These are phyloP conservation scores for Eucalyptus melliodora DNA, from an alignment of 345 rosid genomes.

Conservation along the genomic window DNA sequence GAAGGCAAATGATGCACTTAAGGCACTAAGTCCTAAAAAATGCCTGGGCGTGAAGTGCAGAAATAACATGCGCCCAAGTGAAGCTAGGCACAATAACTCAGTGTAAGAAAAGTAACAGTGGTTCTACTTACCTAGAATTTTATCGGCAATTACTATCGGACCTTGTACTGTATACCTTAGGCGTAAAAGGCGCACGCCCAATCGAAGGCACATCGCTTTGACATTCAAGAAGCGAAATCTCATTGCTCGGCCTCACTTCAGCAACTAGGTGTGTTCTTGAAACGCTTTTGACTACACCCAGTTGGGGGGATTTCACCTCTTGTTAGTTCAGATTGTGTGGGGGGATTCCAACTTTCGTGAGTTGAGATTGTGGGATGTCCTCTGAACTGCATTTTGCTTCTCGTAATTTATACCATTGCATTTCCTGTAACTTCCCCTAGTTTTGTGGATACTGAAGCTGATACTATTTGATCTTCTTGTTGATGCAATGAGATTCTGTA, in stretches of 20 bases:
- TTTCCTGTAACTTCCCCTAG: not conserved
- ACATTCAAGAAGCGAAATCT: not conserved
- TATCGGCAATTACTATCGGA: not conserved
- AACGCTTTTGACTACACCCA: not conserved
- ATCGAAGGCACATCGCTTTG: not conserved
- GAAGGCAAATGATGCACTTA: not conserved
- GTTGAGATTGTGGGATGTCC: not conserved
- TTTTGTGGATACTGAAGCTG: not conserved
- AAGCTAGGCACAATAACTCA: not conserved
- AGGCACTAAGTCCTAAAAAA: not conserved
- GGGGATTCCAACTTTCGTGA: not conserved
- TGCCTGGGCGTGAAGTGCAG: not conserved
- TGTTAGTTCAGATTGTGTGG: not conserved
- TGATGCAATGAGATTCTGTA: not conserved
- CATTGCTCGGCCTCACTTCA: not conserved
- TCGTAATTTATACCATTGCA: not conserved
- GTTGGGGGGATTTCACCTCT: not conserved
- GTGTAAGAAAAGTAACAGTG: not conserved
- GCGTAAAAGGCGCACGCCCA: fast-evolving
- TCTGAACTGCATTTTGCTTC: not conserved
- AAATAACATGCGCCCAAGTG: not conserved
- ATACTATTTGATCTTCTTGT: not conserved
- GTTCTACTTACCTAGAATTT: not conserved
- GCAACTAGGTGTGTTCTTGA: not conserved
- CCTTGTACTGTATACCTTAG: not conserved